Evolutionary conservation across 2,329 filamentous ascomycete genomes (phyloP), one percentile per base, ranked within the genome.

Genomic region (Neonectria faginata): DNA sequence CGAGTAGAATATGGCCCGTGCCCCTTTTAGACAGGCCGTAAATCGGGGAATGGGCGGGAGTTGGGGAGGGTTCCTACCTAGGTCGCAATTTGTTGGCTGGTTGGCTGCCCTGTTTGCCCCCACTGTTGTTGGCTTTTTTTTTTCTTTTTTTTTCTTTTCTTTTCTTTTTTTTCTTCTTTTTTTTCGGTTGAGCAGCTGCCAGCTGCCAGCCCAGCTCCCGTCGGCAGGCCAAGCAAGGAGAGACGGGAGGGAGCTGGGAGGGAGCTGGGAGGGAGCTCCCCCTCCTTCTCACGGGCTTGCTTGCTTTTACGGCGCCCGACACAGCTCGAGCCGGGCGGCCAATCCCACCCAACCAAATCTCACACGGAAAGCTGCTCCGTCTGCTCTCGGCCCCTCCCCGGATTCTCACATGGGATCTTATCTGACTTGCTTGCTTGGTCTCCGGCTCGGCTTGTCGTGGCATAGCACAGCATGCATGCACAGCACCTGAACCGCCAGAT

Each of bases 361-460:
- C 25, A 25, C 25, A 25, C 25, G 25, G 44, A 25, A 45, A 39
- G 45, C 56, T 50, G 33, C 53, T 57, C 59, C 54, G 42, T 48
- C 25, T 53, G 59, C 52, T 44, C 42, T 39, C 36, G 36, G 36
- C 25, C 14, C 25, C 27, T n/a, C 48, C 60, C 53, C 33, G 47
- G 56, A 57, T 57, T 29, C 45, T 62, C 60, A 62, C 60, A 62
- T 62, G 60, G 53, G 36, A 57, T n/a, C 5, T 20, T 53, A 56
- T 56, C 52, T 53, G 22, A 25, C 39, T 16, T 18, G 31, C 29
- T 22, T 22, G 25, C 45, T 20, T 29, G 27, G 22, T 33, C 31
- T 22, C 44, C 22, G n/a, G 50, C 48, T 58, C 48, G 54, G 54
- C 60, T 62, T 58, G 48, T 29, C 47, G 14, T 57, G 47, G 54